Conservation (phyloP, 2,329 filamentous ascomycete genomes). For the Ilyonectria sp. region DNA sequence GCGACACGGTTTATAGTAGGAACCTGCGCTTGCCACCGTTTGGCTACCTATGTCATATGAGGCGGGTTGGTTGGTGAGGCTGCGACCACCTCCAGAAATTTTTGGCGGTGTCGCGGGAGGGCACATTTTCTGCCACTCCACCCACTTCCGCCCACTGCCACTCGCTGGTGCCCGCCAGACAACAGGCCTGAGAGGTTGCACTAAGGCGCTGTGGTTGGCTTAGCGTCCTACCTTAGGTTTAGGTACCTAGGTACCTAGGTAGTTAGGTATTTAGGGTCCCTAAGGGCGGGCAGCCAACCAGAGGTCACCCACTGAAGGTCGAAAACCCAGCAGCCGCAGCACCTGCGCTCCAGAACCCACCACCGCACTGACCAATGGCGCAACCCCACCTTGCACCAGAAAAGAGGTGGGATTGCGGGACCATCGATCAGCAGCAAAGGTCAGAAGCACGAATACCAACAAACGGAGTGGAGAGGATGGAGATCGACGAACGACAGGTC, state of each 20-base stretch:
- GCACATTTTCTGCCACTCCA: conserved; percentile 40
- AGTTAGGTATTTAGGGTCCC: background rate
- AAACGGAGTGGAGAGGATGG: conserved; percentile 1
- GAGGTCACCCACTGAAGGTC: background rate
- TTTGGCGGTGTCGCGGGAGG: conserved; percentile 50
- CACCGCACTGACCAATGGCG: background rate
- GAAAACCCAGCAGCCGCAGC: background rate
- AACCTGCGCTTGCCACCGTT: conserved; percentile 26
- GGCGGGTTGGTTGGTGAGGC: conserved; percentile 38
- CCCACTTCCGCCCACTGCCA: conserved; percentile 21
- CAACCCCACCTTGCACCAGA: background rate
- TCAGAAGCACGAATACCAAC: background rate
- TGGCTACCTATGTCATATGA: conserved; percentile 40
- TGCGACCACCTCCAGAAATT: conserved; percentile 47
- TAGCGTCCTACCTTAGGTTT: too few species aligned
- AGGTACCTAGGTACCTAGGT: too few species aligned
- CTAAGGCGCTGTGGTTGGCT: conserved; percentile 1
- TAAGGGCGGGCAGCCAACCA: background rate
- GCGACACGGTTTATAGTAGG: conserved; percentile 21
- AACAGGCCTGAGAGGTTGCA: background rate
- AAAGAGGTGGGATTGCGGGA: background rate
- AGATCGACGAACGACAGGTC: background rate
- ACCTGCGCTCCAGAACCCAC: background rate
- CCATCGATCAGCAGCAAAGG: background rate
- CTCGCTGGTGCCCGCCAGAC: background rate